These are phyloP conservation scores for Phytopythium montanum DNA, from an alignment of 352 stramenopile species.

Conservation along the genomic window DNA sequence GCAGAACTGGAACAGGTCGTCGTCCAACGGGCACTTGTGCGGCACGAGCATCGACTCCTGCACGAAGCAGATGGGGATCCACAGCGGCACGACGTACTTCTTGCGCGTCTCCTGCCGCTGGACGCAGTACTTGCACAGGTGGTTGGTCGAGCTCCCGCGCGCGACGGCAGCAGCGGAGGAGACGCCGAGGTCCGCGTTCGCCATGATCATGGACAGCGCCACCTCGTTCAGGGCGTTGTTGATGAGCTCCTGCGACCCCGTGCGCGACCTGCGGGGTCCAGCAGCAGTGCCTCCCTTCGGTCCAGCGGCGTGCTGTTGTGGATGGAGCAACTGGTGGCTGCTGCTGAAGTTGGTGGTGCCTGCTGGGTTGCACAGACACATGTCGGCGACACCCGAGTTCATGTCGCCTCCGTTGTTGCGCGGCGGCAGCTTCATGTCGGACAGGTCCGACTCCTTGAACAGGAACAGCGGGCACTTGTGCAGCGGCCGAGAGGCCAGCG, in stretches of 20 bases:
- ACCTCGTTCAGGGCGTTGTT: constrained; percentile 6
- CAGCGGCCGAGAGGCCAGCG: constrained; percentile 91
- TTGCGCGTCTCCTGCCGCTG: constrained; percentile 56
- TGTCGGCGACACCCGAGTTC: constrained; percentile 21
- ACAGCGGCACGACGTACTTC: constrained; percentile 71
- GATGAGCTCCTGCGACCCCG: constrained; percentile 32
- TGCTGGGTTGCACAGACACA: constrained; percentile 34
- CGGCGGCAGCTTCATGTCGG: constrained; percentile 51
- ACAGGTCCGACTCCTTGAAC: constrained; percentile 83
- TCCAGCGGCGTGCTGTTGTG: constrained; percentile 15
- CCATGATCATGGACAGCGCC: constrained; percentile 1
- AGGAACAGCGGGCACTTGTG: constrained; percentile 98
- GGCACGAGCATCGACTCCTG: constrained; percentile 75
- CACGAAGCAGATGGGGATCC: constrained; percentile 82
- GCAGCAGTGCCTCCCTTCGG: constrained; percentile 21
- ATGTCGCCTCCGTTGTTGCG: constrained; percentile 17
- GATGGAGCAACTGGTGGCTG: constrained; percentile 5
- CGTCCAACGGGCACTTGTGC: constrained; percentile 61
- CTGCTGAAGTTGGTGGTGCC: constrained; percentile 12
- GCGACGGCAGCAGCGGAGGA: constrained; percentile 10
- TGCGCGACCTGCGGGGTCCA: constrained; percentile 37
- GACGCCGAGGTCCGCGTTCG: constrained; percentile 20
- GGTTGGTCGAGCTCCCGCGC: constrained; percentile 23
- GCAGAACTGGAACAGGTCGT: constrained; percentile 64
- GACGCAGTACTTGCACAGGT: constrained; percentile 65